Conservation (phyloP, 2,329 filamentous ascomycete species). For the Phyllosticta capitalensis region DNA sequence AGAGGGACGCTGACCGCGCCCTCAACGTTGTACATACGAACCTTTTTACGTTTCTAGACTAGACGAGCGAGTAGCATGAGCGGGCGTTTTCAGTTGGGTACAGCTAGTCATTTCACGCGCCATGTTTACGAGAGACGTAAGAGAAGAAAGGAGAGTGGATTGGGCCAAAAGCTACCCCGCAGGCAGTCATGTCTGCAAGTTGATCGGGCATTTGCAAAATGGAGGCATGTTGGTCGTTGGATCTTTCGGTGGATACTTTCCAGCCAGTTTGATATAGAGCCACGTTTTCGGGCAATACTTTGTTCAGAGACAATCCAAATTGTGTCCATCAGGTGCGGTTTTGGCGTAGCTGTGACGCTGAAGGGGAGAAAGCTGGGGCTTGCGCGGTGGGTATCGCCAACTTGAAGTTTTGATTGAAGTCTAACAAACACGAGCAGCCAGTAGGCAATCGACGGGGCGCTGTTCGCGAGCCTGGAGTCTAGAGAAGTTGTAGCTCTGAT, state of each 20-base stretch:
- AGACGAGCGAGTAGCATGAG: neutral
- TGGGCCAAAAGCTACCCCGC: neutral
- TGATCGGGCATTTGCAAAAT: neutral
- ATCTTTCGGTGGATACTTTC: neutral
- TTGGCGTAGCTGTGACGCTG: neutral
- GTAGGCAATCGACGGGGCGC: no score
- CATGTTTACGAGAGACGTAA: neutral
- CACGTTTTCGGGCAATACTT: neutral
- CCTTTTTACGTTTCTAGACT: constrained; percentile 91
- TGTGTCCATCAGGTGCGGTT: neutral
- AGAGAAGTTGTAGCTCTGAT: no score
- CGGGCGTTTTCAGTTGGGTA: neutral
- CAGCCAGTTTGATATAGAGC: neutral
- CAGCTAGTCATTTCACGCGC: neutral
- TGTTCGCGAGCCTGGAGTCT: no score
- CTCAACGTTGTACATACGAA: constrained; percentile 96
- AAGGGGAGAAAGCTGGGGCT: neutral
- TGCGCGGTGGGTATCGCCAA: neutral
- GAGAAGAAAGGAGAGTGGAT: neutral
- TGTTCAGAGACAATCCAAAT: neutral
- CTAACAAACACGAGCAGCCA: neutral
- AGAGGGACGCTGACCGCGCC: constrained; percentile 79
- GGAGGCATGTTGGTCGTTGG: neutral
- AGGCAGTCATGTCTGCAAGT: neutral
- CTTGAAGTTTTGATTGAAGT: neutral